Evolutionary conservation across 176 grass and related monocot species (phyloP), one percentile per base, ranked within the genome.

Genomic region (Oryza brachyantha): DNA sequence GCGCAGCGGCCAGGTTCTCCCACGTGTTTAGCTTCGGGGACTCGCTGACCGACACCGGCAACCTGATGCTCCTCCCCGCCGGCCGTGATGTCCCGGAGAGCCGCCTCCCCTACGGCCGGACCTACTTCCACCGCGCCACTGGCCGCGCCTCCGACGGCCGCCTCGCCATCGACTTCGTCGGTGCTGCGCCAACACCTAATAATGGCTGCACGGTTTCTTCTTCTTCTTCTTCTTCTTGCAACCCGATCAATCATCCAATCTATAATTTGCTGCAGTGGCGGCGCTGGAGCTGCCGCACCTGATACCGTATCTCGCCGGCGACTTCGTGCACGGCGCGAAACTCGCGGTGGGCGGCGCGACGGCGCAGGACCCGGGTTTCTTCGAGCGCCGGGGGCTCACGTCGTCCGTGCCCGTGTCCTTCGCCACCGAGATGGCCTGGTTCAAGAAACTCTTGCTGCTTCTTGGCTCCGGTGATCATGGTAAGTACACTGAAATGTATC

Each of bases 341-440:
- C 91, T 97, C 7, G 93, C 87, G 0, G 82, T 90, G 10, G 85
- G 76, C 9, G 90, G 90, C 26, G 88, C 88, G 0, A 93, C 93
- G 3, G 90, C 88, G 21, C 54, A 86, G 2, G 82, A 82, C n/a
- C 24, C 55, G 29, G 60, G 26, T 9, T 93, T 86, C 76, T 84
- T 97, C 25, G 29, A 28, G 80, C 52, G 81, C 61, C 81, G 54
- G 40, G 85, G 87, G 11, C 22, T 97, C 4, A 14, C 8, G 54
- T 26, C 76, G 5, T 93, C 85, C 29, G 85, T 87, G 32, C 79
- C 72, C 2, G 80, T 84, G 22, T 93, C 90, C 2, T 73, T 97
- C 13, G 41, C 14, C 13, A 88, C 76, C 32, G 68, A 97, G 83
- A 88, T 85, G 10, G 38, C 14, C 52, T 90, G 83, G 88, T 91